Evolutionary conservation across 2,329 filamentous ascomycete genomes (phyloP).

Genomic region (Fulvia fulva): DNA sequence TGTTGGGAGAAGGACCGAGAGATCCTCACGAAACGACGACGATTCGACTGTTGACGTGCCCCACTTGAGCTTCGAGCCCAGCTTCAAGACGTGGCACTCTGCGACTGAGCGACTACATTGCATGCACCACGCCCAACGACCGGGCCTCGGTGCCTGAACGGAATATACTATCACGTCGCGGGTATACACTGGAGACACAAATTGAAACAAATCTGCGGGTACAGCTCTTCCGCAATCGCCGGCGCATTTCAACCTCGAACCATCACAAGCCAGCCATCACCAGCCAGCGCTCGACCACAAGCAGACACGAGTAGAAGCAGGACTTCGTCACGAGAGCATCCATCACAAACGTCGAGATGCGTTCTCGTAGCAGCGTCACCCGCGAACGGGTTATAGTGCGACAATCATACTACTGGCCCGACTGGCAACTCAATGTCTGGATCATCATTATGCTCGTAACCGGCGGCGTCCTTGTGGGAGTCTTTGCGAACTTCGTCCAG

Average conservation of each 20-base stretch:
- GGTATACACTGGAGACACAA: background rate
- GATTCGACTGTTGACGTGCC: background rate
- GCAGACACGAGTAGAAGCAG: background rate
- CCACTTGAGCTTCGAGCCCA: conserved; percentile 1
- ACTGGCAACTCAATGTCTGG: conserved; percentile 63
- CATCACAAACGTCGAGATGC: conserved; percentile 22
- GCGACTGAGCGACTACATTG: background rate
- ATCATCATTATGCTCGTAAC: conserved; percentile 58
- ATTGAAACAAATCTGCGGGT: background rate
- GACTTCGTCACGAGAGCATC: background rate
- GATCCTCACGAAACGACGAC: background rate
- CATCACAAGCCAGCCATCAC: background rate
- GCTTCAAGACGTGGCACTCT: background rate
- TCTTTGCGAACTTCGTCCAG: conserved; percentile 58
- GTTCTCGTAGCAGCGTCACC: conserved; percentile 26
- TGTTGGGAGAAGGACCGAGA: background rate
- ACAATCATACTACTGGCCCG: conserved; percentile 60
- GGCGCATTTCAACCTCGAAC: background rate
- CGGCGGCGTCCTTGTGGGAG: conserved; percentile 55
- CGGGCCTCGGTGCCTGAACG: conserved; percentile 2
- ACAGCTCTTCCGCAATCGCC: background rate
- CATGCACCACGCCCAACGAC: background rate
- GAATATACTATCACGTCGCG: background rate
- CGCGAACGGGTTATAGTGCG: conserved; percentile 41
- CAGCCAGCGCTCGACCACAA: too few relatives aligned